A percentile compares a stretch with the other conserved stretches of the same genome.
These are phyloP conservation scores for Penicillium arizonense DNA, from an alignment of 495 filamentous ascomycete species.

Conservation along the genomic window DNA sequence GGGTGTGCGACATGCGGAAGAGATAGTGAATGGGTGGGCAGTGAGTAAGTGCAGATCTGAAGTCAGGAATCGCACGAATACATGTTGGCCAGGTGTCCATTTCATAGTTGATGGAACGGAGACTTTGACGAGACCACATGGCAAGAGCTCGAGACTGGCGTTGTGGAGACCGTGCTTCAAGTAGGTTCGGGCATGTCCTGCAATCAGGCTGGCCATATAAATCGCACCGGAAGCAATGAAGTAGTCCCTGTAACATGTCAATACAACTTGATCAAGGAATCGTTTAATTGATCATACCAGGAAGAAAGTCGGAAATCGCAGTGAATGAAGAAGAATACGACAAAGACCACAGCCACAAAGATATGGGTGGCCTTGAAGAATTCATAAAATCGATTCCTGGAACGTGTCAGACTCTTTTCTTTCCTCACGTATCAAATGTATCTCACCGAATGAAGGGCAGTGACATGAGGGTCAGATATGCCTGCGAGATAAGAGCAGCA, in stretches of 20 bases:
- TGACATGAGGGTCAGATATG: slow-evolving; percentile 51
- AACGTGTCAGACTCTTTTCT: not conserved
- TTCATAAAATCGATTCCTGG: slow-evolving; percentile 49
- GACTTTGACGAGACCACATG: slow-evolving; percentile 42
- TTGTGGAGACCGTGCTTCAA: slow-evolving; percentile 45
- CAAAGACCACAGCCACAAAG: slow-evolving; percentile 42
- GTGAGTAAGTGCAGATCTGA: slow-evolving; percentile 40
- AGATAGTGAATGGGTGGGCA: slow-evolving; percentile 55
- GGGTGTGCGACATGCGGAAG: slow-evolving; percentile 31
- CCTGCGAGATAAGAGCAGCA: slow-evolving; percentile 45
- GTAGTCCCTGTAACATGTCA: slow-evolving; percentile 47
- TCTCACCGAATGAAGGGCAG: slow-evolving; percentile 42
- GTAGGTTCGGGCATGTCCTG: slow-evolving; percentile 42
- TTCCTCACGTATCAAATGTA: not conserved
- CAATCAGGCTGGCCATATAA: slow-evolving; percentile 43
- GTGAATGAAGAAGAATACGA: slow-evolving; percentile 48
- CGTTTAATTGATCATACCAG: slow-evolving; percentile 36
- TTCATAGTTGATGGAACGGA: slow-evolving; percentile 41
- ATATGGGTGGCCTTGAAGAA: slow-evolving; percentile 54
- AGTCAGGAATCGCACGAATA: slow-evolving; percentile 48
- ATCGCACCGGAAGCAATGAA: slow-evolving; percentile 55
- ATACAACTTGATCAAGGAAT: not conserved
- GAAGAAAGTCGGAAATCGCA: slow-evolving; percentile 43
- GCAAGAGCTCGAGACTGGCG: slow-evolving; percentile 42
- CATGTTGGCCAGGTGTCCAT: slow-evolving; percentile 51